A percentile compares a stretch with the other conserved stretches of the same genome.
phyloP scores from a whole-genome alignment of 2,329 filamentous ascomycete species.

The Fusarium sp. region DNA sequence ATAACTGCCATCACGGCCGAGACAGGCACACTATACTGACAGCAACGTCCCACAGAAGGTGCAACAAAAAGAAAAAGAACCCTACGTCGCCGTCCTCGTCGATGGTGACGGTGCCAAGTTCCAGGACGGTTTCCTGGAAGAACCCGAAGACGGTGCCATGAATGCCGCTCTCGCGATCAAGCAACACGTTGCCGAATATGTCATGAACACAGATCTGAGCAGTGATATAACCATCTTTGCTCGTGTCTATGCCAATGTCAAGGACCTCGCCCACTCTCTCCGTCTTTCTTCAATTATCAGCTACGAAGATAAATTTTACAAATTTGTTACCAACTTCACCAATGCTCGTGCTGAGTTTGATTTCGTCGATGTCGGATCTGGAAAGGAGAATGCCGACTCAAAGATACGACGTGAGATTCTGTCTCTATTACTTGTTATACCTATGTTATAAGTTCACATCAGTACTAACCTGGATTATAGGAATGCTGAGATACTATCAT shows the following conservation, averaged over 20 bases:
- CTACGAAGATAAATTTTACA: background rate
- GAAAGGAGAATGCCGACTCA: background rate
- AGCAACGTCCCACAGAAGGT: background rate
- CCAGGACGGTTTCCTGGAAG: background rate
- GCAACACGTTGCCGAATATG: background rate
- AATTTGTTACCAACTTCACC: background rate
- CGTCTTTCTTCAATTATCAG: background rate
- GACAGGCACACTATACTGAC: background rate
- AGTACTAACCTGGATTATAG: background rate
- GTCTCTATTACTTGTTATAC: background rate
- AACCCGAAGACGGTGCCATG: background rate
- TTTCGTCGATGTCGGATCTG: background rate
- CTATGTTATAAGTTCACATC: background rate
- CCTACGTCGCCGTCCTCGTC: background rate
- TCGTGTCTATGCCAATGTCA: background rate
- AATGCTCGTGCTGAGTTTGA: background rate
- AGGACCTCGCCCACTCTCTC: background rate
- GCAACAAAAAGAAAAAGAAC: background rate
- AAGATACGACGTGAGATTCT: background rate
- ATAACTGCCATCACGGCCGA: background rate
- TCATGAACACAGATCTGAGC: background rate
- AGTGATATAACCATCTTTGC: background rate
- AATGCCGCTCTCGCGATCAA: background rate
- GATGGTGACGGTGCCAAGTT: background rate
- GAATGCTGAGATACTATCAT: background rate